These are phyloP conservation scores for Polygonum maritimum DNA, from an alignment of 148 eudicot species.

Conservation along the genomic window DNA sequence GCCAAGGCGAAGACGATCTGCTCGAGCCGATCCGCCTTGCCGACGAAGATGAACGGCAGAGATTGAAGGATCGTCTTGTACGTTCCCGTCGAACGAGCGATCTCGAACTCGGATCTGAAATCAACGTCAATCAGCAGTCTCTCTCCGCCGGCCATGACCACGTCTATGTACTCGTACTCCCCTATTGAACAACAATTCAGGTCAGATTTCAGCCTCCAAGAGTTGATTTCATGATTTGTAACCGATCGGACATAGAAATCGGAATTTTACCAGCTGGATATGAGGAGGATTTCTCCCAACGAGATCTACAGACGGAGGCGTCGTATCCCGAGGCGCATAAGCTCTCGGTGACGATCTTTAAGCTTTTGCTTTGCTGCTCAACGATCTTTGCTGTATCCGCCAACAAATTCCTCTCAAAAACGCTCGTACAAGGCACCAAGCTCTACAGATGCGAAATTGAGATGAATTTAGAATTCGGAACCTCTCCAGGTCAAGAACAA, in stretches of 20 bases:
- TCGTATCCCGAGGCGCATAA: constrained; percentile 34
- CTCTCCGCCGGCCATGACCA: constrained; percentile 20
- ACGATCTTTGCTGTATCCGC: constrained; percentile 53
- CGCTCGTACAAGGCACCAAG: constrained; percentile 43
- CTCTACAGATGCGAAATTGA: constrained; percentile 23
- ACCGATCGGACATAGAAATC: neutral
- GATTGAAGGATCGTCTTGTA: constrained; percentile 41
- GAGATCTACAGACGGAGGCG: constrained; percentile 53
- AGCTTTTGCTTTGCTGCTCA: constrained; percentile 41
- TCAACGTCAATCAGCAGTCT: constrained; percentile 47
- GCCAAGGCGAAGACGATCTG: constrained; percentile 32
- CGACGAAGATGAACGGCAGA: constrained; percentile 51
- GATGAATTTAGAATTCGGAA: neutral
- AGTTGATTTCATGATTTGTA: neutral
- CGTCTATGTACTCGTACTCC: constrained; percentile 37
- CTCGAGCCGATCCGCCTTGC: constrained; percentile 38
- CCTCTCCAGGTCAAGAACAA: neutral
- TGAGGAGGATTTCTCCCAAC: constrained; percentile 53
- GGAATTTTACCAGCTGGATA: constrained; percentile 42
- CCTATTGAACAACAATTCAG: neutral
- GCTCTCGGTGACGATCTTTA: constrained; percentile 33
- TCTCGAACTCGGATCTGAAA: constrained; percentile 56
- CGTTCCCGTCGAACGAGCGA: constrained; percentile 37
- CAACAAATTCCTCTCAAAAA: constrained; percentile 43
- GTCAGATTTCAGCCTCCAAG: neutral